Base-by-base conservation (phyloP, 106 monocot genomes). In the Apostasia shenzhenica region DNA sequence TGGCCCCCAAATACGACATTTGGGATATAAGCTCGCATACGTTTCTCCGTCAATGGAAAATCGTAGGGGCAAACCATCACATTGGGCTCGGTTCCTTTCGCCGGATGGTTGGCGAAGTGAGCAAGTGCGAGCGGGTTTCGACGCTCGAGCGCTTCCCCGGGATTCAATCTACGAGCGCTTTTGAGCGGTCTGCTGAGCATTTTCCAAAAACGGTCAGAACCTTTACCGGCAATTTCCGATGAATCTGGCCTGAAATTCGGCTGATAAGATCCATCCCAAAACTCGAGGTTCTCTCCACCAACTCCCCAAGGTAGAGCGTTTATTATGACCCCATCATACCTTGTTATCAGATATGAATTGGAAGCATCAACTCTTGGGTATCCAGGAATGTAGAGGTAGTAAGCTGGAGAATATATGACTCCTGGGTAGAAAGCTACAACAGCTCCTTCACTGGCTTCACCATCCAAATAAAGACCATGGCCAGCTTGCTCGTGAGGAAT, bases 101-200 rank as follows among this genome's bases (percentile, higher is more conserved):
- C 68, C 0, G 97, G 97, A 71, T 99, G 97, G 73, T 99, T 99
- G 42, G 97, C 92, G 70, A 92, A 99, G 76, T 99, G 97, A 40
- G 75, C 97, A 68, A 99, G 83, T 3, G 97, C 89, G 59, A 99
- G 89, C 14, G 97, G 97, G 52, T 99, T 92, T 50, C 97, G 69
- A 41, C 72, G 70, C 78, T 99, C 97, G 42, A 99, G 67, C 8
- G 87, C 75, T 72, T 89, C 92, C 4, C 76, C 76, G 50, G 52
- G 39, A 55, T 65, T 70, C 43, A 57, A 54, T n/a, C 12, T 37
- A 4, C 43, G 51, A n/a, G 12, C 48, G 14, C 62, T 70, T 48
- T 82, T 66, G 9, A 72, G 70, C 75, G 92, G 89, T 13, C 83
- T 87, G 54, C 87, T 90, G 39, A 99, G 85, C 55, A 83, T 61